Percentiles rank a stretch among this genome's conserved stretches.
These are phyloP conservation scores for Aphanocladium album DNA, from an alignment of 2,329 filamentous ascomycete genomes.

Conservation along the genomic window DNA sequence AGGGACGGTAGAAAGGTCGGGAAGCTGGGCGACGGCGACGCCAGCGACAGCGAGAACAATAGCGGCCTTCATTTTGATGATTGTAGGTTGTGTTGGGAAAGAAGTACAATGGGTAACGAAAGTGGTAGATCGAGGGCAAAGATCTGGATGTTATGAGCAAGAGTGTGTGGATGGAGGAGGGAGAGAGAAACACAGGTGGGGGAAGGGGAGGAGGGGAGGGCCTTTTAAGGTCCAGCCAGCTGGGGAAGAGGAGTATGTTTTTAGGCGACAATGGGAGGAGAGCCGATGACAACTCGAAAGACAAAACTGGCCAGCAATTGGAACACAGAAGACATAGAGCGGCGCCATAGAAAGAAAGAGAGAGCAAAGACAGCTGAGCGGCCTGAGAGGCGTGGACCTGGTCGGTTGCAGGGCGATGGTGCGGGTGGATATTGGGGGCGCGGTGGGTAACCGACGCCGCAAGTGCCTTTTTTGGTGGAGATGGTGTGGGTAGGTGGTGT, in stretches of 20 bases:
- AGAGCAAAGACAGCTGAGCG: too few species aligned
- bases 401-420: too few species aligned
- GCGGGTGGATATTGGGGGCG: too few species aligned
- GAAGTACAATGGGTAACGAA: not conserved
- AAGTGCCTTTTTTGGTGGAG: too few species aligned
- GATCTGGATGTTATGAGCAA: not conserved
- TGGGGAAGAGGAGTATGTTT: not conserved
- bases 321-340: too few species aligned
- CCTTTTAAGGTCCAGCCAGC: slow-evolving; percentile 8
- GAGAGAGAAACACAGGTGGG: not conserved
- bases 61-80: slow-evolving; percentile 37
- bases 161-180: slow-evolving; percentile 2
- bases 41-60: slow-evolving; percentile 29
- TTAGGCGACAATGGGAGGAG: too few species aligned
- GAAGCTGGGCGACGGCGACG: slow-evolving; percentile 32
- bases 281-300: too few species aligned
- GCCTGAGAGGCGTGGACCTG: too few species aligned
- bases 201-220: not conserved
- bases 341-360: too few species aligned
- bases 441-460: too few species aligned
- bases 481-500: too few species aligned
- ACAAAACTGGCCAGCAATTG: too few species aligned
- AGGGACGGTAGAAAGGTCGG: slow-evolving; percentile 29
- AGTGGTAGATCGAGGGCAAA: not conserved
- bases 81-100: not conserved